These are phyloP conservation scores for Alternaria sp. DNA, from an alignment of 2,329 filamentous ascomycete genomes.

Conservation along the genomic window DNA sequence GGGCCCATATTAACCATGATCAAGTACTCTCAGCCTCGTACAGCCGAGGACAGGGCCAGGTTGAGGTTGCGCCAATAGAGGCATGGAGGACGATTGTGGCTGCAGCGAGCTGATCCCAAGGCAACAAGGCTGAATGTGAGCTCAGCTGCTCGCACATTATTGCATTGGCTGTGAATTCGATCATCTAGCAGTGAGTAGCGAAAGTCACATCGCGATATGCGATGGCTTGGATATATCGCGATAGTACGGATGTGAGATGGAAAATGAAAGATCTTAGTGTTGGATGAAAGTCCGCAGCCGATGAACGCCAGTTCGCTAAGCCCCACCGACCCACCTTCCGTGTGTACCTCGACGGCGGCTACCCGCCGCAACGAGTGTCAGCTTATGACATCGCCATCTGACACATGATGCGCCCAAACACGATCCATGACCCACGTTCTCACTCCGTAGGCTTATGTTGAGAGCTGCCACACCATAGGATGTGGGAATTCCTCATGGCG, in stretches of 20 bases:
- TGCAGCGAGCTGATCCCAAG: conserved; percentile 13
- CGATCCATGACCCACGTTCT: no score
- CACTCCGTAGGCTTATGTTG: no score
- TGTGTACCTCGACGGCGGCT: background rate
- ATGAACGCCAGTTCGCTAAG: conserved; percentile 2
- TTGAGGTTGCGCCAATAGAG: conserved; percentile 4
- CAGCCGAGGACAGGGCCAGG: background rate
- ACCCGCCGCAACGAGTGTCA: background rate
- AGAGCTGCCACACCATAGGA: no score
- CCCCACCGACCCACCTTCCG: background rate
- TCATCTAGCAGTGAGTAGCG: no score
- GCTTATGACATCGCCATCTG: background rate
- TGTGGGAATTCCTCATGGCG: no score
- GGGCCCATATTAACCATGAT: background rate
- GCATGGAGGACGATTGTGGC: conserved; percentile 4
- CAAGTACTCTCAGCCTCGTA: background rate
- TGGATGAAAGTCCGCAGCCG: no score
- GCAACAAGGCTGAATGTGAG: conserved; percentile 7
- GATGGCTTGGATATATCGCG: no score
- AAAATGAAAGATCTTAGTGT: no score
- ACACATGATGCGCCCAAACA: background rate
- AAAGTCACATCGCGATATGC: no score
- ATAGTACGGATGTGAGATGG: no score
- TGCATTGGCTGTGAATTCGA: background rate
- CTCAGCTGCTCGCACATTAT: background rate